Evolutionary conservation across 83 land plant genomes (phyloP), one percentile per base, ranked within the genome.

Genomic region (Diphasiastrum complanatum): DNA sequence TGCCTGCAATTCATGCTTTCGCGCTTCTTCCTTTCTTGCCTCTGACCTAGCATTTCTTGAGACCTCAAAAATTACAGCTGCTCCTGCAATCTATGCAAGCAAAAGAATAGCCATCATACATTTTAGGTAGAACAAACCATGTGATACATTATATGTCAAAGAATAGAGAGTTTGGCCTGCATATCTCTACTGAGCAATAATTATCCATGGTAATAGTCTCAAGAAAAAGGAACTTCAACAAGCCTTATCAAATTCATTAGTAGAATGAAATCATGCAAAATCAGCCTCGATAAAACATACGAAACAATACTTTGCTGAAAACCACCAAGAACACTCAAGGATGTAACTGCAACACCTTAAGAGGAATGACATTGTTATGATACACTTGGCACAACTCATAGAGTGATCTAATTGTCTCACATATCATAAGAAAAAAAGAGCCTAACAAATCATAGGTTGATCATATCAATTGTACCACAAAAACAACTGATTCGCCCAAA

Each of bases 41-140:
- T 89, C 96, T 63, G 96, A 79, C 57, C 79, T 71, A 14, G 88
- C 66, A 69, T 75, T 79, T 54, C 97, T 79, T 56, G 83, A 85
- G 27, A 90, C 97, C 78, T 90, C 97, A 74, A 80, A 86, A 22
- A 90, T 73, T 29, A 90, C 80, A 56, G 75, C 84, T 69, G 64
- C 81, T 36, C 79, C 89, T 34, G 80, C 97, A 75, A 90, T 89
- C 97, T 90, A 73, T 11, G 41, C 14, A 35, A 32, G 57, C 14
- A 35, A 46, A 12, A 34, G 4, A 16, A 64, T 24, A 45, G 32
- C 36, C 31, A 25, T 22, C 27, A 18, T n/a, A 22, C 18, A 12
- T 46, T 41, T 26, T 2, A 26, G 34, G 31, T 53, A 45, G 14
- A 14, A 53, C 60, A 57, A 47, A 1, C 14, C 35, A 57, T 19